A percentile compares a stretch with the other conserved stretches of the same genome.
Conservation (phyloP, 2,329 filamentous ascomycete species). For the Hypoxylon sp. region DNA sequence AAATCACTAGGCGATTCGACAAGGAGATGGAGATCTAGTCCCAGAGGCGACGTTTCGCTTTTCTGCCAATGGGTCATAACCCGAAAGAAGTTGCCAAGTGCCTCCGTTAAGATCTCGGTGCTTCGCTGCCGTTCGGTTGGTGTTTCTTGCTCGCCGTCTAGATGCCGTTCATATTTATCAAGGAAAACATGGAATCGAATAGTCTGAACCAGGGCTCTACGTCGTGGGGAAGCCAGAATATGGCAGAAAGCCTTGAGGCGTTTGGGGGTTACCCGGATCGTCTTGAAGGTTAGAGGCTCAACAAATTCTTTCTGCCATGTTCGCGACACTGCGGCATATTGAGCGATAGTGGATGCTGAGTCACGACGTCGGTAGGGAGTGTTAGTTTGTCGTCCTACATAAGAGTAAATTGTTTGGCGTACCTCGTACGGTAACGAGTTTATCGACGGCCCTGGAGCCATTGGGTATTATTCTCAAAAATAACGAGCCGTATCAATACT, state of each 20-base stretch:
- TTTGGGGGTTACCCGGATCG: slow-evolving; percentile 31
- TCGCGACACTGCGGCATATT: slow-evolving; percentile 37
- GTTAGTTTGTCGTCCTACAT: slow-evolving; percentile 39
- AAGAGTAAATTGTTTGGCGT: slow-evolving; percentile 40
- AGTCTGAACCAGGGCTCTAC: slow-evolving; percentile 35
- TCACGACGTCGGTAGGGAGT: slow-evolving; percentile 14
- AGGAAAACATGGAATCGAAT: slow-evolving; percentile 40
- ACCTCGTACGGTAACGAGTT: slow-evolving; percentile 45
- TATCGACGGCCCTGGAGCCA: slow-evolving; percentile 30
- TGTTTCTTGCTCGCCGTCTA: slow-evolving; percentile 37
- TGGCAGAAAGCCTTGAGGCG: slow-evolving; percentile 35
- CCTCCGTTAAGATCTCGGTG: slow-evolving; percentile 30
- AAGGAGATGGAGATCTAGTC: slow-evolving; percentile 37
- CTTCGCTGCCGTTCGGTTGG: slow-evolving; percentile 32
- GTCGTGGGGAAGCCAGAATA: slow-evolving; percentile 36
- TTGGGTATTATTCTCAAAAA: slow-evolving; percentile 7
- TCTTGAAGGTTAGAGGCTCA: slow-evolving; percentile 37
- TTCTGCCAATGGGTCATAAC: slow-evolving; percentile 37
- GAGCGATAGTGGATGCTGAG: slow-evolving; percentile 27
- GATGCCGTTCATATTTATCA: slow-evolving; percentile 30
- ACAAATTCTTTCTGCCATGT: slow-evolving; percentile 43
- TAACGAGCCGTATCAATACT: not conserved
- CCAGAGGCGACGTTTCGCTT: slow-evolving; percentile 36
- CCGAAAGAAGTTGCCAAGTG: slow-evolving; percentile 35
- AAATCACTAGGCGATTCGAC: slow-evolving; percentile 42